phyloP scores from a whole-genome alignment of 352 stramenopile species.

The Bremia lactucae region DNA sequence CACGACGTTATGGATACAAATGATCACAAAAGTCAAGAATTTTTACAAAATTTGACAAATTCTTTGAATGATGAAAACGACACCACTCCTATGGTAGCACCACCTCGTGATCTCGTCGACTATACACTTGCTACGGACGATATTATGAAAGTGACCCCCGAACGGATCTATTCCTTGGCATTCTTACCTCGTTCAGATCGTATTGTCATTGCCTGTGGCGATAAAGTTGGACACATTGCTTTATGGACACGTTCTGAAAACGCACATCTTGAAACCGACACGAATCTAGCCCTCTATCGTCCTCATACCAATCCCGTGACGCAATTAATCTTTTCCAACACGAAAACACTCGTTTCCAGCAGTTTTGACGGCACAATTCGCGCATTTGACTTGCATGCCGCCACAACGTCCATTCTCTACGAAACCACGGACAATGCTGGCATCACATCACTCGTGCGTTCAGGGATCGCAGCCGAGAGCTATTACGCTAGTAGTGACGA shows the following conservation, averaged over 20 bases:
- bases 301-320: slow-evolving; percentile 55
- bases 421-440: slow-evolving; percentile 28
- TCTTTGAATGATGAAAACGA: too few species aligned
- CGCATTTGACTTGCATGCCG: slow-evolving; percentile 56
- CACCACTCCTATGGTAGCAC: too few species aligned
- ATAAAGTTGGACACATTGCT: slow-evolving; percentile 67
- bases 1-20: slow-evolving; percentile 20
- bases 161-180: slow-evolving; percentile 68
- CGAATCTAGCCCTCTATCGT: slow-evolving; percentile 47
- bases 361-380: slow-evolving; percentile 64
- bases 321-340: slow-evolving; percentile 53
- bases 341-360: slow-evolving; percentile 47
- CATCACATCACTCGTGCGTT: slow-evolving; percentile 54
- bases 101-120: slow-evolving; percentile 31
- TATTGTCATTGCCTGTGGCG: slow-evolving; percentile 51
- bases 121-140: slow-evolving; percentile 44
- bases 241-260: slow-evolving; percentile 39
- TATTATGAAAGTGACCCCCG: slow-evolving; percentile 59
- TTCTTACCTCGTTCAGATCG: slow-evolving; percentile 60
- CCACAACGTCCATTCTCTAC: slow-evolving; percentile 46
- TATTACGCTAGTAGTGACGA: slow-evolving; percentile 59
- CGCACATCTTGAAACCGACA: slow-evolving; percentile 1
- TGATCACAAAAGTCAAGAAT: slow-evolving; percentile 22
- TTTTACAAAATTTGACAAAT: too few species aligned
- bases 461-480: slow-evolving; percentile 10